Evolutionary conservation across 176 grass and related monocot species (phyloP).

Genomic region (Rhipidocladum racemiflorum): DNA sequence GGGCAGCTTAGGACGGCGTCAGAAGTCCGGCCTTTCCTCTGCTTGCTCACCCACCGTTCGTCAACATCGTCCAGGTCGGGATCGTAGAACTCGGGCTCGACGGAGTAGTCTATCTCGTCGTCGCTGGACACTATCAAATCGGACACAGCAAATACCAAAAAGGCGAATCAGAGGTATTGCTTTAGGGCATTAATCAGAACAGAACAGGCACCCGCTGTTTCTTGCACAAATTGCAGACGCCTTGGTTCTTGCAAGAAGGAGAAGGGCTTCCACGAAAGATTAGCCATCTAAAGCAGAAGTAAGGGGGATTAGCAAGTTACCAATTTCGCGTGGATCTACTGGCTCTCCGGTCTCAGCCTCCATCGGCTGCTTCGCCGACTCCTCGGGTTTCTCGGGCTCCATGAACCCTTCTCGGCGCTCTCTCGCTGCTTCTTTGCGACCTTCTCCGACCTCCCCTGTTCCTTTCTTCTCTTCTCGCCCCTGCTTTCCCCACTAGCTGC

Average conservation of each 20-base stretch:
- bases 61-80: slow-evolving; percentile 72
- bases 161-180: neutral
- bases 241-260: neutral
- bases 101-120: slow-evolving; percentile 90
- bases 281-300: neutral
- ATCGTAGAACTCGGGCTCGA: slow-evolving; percentile 90
- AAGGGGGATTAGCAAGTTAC: neutral
- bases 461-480: neutral
- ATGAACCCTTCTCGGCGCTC: slow-evolving; percentile 12
- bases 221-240: neutral
- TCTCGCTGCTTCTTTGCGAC: neutral
- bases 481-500: neutral
- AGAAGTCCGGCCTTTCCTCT: slow-evolving; percentile 72
- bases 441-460: neutral
- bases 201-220: neutral
- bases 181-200: neutral
- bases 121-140: slow-evolving; percentile 74
- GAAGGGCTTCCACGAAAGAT: neutral
- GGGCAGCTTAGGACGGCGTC: slow-evolving; percentile 87
- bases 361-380: slow-evolving; percentile 31
- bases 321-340: slow-evolving; percentile 33
- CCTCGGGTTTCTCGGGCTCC: slow-evolving; percentile 27
- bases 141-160: neutral
- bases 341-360: slow-evolving; percentile 23
- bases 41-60: slow-evolving; percentile 64